phyloP scores from a whole-genome alignment of 73 alveolate genomes.

The Blepharisma japonicum region DNA sequence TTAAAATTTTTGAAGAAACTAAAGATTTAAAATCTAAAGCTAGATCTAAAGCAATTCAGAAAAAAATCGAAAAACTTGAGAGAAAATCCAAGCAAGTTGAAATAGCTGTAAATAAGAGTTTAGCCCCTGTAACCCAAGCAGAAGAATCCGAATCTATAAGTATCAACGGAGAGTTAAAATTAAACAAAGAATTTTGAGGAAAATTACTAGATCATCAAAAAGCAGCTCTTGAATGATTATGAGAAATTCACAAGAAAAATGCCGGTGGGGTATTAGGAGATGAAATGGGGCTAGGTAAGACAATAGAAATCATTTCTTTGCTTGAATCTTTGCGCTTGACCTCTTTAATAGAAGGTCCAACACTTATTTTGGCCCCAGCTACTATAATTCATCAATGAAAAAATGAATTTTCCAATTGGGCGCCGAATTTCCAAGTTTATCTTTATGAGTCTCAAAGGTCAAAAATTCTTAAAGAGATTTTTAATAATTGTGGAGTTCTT shows the following conservation, averaged over 20 bases:
- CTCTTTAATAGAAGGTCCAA: slow-evolving; percentile 59
- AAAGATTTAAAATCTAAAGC: no score
- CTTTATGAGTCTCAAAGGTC: slow-evolving; percentile 66
- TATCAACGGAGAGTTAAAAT: no score
- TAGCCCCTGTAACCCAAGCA: no score
- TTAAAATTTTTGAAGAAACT: no score
- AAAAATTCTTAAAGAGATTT: slow-evolving; percentile 53
- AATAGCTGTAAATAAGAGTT: no score
- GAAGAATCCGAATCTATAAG: no score
- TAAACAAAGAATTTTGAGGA: neutral
- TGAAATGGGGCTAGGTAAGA: slow-evolving; percentile 98
- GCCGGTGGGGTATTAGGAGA: slow-evolving; percentile 96
- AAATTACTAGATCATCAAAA: slow-evolving; percentile 5
- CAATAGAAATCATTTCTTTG: slow-evolving; percentile 81
- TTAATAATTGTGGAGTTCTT: slow-evolving; percentile 7
- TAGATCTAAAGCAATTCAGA: no score
- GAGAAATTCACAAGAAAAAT: slow-evolving; percentile 23
- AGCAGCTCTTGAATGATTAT: slow-evolving; percentile 4
- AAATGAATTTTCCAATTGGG: slow-evolving; percentile 85
- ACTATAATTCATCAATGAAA: slow-evolving; percentile 90
- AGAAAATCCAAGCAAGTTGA: no score
- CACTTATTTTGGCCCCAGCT: slow-evolving; percentile 89
- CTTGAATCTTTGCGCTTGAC: slow-evolving; percentile 65
- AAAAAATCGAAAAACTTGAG: no score
- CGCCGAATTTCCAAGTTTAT: slow-evolving; percentile 72